A percentile compares a stretch with the other conserved stretches of the same genome.
These are phyloP conservation scores for Gaeumannomyces tritici DNA, from an alignment of 2,329 filamentous ascomycete species.

Conservation along the genomic window DNA sequence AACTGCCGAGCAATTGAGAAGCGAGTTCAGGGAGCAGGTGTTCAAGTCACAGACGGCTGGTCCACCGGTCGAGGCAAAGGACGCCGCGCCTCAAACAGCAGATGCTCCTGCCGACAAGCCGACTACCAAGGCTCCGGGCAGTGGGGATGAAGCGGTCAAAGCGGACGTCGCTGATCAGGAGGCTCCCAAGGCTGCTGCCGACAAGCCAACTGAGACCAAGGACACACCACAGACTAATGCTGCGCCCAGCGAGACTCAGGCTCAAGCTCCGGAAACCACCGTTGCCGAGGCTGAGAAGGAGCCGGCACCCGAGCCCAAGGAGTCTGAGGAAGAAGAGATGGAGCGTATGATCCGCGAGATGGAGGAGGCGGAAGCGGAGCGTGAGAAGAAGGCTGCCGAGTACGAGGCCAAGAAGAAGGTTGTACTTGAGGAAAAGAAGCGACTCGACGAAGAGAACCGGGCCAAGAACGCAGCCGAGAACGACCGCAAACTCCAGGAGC, in stretches of 20 bases:
- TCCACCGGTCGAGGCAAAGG: slow-evolving; percentile 14
- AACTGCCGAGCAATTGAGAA: slow-evolving; percentile 70
- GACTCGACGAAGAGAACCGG: slow-evolving; percentile 9
- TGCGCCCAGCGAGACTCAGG: not conserved
- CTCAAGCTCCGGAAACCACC: slow-evolving; percentile 1
- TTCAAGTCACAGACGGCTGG: slow-evolving; percentile 29
- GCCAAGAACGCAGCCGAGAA: slow-evolving; percentile 9
- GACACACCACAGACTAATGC: not conserved
- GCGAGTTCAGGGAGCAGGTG: slow-evolving; percentile 75
- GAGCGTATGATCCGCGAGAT: slow-evolving; percentile 16
- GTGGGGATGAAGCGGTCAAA: slow-evolving; percentile 15
- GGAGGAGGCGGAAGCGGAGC: slow-evolving; percentile 12
- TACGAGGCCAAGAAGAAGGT: slow-evolving; percentile 10
- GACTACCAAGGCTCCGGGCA: not conserved
- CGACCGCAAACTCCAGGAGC: slow-evolving; percentile 54
- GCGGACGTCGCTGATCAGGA: slow-evolving; percentile 5
- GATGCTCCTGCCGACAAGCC: not conserved
- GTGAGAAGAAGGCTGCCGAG: slow-evolving; percentile 10
- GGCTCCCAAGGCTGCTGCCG: not conserved
- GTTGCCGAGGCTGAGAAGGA: slow-evolving; percentile 17
- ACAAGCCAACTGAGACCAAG: slow-evolving; percentile 1
- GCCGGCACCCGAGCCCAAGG: slow-evolving; percentile 25
- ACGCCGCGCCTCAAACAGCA: slow-evolving; percentile 5
- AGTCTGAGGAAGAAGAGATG: slow-evolving; percentile 27
- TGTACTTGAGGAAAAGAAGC: slow-evolving; percentile 7